Base-by-base conservation (phyloP, 352 stramenopile species). In the Albugo laibachii region DNA sequence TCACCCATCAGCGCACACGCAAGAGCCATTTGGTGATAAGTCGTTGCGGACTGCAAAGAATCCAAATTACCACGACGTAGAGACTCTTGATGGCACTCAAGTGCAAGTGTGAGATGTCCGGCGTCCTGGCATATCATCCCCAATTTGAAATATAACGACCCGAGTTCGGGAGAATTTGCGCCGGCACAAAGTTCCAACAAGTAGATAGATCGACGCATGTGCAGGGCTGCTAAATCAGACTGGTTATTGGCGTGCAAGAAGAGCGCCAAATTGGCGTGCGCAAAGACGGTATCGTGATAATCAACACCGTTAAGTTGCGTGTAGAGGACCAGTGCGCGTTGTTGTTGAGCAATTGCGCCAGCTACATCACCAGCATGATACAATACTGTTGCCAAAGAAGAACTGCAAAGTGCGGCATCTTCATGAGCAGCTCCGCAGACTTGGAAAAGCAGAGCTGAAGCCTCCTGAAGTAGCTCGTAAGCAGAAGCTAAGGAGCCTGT, bases 71-170 rank as follows among this genome's bases (percentile, higher is more conserved):
- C 77, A 42, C 80, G 77, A 41, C 82, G 78, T 41, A 93, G 68
- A 45, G 79, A 82, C 47, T 93, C 80, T 37, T 77, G 75, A 56
- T 92, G 76, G 62, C 80, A 96, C 48, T 78, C 58, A 36, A 97
- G 59, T 6, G 92, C 89, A 14, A 89, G 54, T 11, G 72, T 70
- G 39, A 91, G 71, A 41, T 95, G 81, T 3, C 72, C 78, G 16
- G 87, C 67, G 50, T 95, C 81, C 43, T 93, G 80, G 66, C 95
- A 97, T 58, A 97, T 87, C 50, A 82, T 94, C 42, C 89, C 92
- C 62, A 97, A 78, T 58, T 95, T 95, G 61, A 96, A 86, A 59
- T 97, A 95, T 4, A 87, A 66, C 43, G 76, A 77, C 39, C 75
- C 83, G 48, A 96, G 77, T 58, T 96, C 86, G 8, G 82, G 66